Conservation (phyloP, 306 rosid species). For the Prunus armeniaca region DNA sequence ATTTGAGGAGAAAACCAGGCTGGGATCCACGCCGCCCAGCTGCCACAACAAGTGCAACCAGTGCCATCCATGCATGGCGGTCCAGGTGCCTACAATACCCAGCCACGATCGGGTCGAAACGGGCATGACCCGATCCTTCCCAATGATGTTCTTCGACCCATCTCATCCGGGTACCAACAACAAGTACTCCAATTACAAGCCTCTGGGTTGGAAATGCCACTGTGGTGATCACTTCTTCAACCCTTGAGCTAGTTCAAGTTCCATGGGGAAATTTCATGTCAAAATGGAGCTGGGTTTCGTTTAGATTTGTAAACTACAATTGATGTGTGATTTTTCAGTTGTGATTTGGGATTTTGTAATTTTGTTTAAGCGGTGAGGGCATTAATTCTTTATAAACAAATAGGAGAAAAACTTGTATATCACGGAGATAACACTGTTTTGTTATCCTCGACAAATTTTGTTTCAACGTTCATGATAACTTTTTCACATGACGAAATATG, state of each 20-base stretch:
- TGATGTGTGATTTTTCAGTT: too few relatives aligned
- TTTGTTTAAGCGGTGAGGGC: not conserved
- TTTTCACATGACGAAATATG: rapidly evolving
- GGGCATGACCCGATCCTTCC: slow-evolving; percentile 22
- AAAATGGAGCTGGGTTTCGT: not conserved
- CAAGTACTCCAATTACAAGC: slow-evolving; percentile 93
- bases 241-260: slow-evolving; percentile 39
- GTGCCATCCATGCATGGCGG: slow-evolving; percentile 97
- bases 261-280: not conserved
- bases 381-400: not conserved
- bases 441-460: too few relatives aligned
- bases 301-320: slow-evolving; percentile 1
- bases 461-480: rapidly evolving
- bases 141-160: slow-evolving; percentile 35
- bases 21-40: slow-evolving; percentile 93
- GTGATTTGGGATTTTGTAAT: not conserved
- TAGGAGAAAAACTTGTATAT: too few relatives aligned
- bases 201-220: slow-evolving; percentile 92
- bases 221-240: slow-evolving; percentile 78
- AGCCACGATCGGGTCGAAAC: slow-evolving; percentile 34
- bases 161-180: slow-evolving; percentile 48
- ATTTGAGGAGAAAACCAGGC: slow-evolving; percentile 64
- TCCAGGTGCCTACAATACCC: slow-evolving; percentile 71
- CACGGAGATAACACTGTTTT: too few relatives aligned
- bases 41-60: slow-evolving; percentile 91